phyloP scores from a whole-genome alignment of 1,139 yeast genomes.

The Hemisphaericaspora xylanilytica region DNA sequence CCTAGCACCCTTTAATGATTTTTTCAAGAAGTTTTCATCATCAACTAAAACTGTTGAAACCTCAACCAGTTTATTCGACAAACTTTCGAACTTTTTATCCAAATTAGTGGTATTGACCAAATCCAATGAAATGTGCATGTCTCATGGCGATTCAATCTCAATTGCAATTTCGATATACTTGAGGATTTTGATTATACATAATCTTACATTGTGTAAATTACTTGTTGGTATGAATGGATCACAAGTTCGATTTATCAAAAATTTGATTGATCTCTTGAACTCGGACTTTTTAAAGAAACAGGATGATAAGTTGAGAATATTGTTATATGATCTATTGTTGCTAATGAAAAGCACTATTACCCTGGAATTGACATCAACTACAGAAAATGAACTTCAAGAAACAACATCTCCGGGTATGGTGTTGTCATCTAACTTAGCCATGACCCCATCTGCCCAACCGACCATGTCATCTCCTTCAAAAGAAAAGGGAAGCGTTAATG shows the following conservation, averaged over 20 bases:
- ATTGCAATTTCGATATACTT: slow-evolving; percentile 42
- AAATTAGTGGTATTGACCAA: slow-evolving; percentile 19
- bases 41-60: slow-evolving; percentile 23
- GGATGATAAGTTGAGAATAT: slow-evolving; percentile 53
- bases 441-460: not conserved
- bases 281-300: slow-evolving; percentile 36
- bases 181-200: slow-evolving; percentile 61
- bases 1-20: slow-evolving; percentile 35
- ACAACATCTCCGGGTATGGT: slow-evolving; percentile 15
- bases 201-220: slow-evolving; percentile 34
- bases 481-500: slow-evolving; percentile 2
- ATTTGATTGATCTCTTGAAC: slow-evolving; percentile 46
- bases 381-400: slow-evolving; percentile 15
- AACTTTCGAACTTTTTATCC: slow-evolving; percentile 18
- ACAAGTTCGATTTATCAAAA: slow-evolving; percentile 36
- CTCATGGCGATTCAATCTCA: slow-evolving; percentile 14
- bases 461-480: slow-evolving; percentile 2
- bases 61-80: slow-evolving; percentile 19
- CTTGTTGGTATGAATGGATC: slow-evolving; percentile 33
- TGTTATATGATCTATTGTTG: slow-evolving; percentile 61
- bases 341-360: slow-evolving; percentile 48
- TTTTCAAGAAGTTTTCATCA: slow-evolving; percentile 38
- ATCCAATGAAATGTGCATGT: slow-evolving; percentile 8
- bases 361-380: slow-evolving; percentile 17
- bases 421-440: not conserved